Base-by-base conservation (phyloP, 2,329 filamentous ascomycete genomes). In the Tolypocladium cylindrosporum region DNA sequence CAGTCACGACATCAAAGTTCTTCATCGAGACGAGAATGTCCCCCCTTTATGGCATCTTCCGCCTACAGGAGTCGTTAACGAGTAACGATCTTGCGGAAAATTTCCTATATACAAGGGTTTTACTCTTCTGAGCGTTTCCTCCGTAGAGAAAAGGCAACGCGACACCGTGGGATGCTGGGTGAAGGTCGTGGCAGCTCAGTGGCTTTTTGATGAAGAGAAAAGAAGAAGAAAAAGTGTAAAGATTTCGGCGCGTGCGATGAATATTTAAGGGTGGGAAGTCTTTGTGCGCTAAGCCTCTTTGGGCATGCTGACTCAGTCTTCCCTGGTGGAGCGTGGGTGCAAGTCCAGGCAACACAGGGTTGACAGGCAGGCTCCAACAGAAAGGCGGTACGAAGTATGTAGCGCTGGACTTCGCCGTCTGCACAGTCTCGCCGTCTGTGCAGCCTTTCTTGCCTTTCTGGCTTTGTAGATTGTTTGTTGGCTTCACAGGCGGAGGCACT, bases 131-230 rank as follows among this genome's bases (percentile, higher is more conserved):
- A 83, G 77, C 73, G 67, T 71, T 77, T 77, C 77, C 75, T 75
- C 62, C 60, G 56, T 58, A 61, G 67, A 73, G 73, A 75, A 78
- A 79, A 79, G 81, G 81, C 81, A 84, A 84, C 81, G 69, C 80
- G 73, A 79, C 81, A 83, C 81, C 80, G 81, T 84, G 69, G 74
- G 68, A 67, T 64, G 70, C 78, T 76, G 74, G 76, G 76, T 83
- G 81, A 79, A 74, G 80, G 81, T 84, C 81, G 81, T 84, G 81
- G 81, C 82, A 74, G 74, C 79, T 82, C 79, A 82, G 75, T 76
- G 72, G 77, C 80, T 84, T 84, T 84, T 84, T 84, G 81, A 84
- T 84, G 77, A 75, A 74, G 71, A 75, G 77, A 73, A 72, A 71
- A 69, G 60, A 64, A 73, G 72, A 69, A 70, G 69, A 72, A 72